phyloP scores from a whole-genome alignment of 2,329 filamentous ascomycete species.

The Lachnellula cervina region DNA sequence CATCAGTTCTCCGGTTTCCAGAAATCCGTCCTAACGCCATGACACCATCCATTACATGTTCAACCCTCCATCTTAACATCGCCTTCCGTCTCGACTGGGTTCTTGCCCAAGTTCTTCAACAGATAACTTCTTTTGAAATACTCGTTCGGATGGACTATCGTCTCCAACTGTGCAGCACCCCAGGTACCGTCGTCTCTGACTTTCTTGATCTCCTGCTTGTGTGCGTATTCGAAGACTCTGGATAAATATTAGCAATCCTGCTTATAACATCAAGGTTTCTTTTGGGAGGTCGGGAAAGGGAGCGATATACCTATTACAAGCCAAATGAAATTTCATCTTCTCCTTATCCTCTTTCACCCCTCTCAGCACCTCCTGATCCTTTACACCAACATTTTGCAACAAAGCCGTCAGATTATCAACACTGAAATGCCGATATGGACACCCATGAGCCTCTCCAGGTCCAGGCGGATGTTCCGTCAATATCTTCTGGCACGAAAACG shows the following conservation, averaged over 20 bases:
- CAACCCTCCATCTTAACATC: constrained; percentile 53
- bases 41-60: neutral
- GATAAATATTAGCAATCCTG: neutral
- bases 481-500: constrained; percentile 93
- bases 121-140: constrained; percentile 95
- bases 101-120: constrained; percentile 66
- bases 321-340: constrained; percentile 86
- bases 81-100: constrained; percentile 31
- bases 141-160: constrained; percentile 94
- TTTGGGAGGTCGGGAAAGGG: neutral
- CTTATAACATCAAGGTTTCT: neutral
- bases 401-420: constrained; percentile 77
- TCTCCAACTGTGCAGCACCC: constrained; percentile 76
- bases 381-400: constrained; percentile 73
- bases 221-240: constrained; percentile 81
- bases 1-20: too few relatives aligned
- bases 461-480: constrained; percentile 83
- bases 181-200: constrained; percentile 71
- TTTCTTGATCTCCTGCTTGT: constrained; percentile 72
- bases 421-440: constrained; percentile 89
- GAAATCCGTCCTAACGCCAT: neutral
- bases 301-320: constrained; percentile 71
- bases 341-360: constrained; percentile 86
- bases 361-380: constrained; percentile 70
- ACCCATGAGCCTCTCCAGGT: constrained; percentile 87